Conservation (phyloP, 2,329 filamentous ascomycete genomes). For the Coniella lustricola region DNA sequence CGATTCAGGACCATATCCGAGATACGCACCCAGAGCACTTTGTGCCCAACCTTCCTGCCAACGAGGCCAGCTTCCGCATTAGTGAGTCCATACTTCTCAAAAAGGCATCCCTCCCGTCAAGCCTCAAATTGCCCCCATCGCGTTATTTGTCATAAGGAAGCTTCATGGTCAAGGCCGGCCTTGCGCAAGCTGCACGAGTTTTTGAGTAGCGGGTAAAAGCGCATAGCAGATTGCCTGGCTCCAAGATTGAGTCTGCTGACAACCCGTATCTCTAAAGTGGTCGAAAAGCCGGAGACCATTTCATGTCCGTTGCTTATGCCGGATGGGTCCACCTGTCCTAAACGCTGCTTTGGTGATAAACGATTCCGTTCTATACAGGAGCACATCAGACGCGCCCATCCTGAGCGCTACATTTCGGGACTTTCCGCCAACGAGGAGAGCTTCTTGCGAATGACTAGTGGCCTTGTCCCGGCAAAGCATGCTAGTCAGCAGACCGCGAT, state of each 20-base stretch:
- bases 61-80: slow-evolving; percentile 92
- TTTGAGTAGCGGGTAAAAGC: too few species aligned
- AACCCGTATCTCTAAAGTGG: not conserved
- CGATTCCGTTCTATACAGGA: slow-evolving; percentile 96
- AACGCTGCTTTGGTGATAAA: slow-evolving; percentile 12
- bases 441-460: slow-evolving; percentile 73
- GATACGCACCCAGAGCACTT: slow-evolving; percentile 95
- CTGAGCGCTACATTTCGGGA: slow-evolving; percentile 95
- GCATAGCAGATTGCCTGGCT: too few species aligned
- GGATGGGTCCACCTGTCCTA: slow-evolving; percentile 9
- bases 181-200: too few species aligned
- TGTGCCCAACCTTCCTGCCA: slow-evolving; percentile 94
- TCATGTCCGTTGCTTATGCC: slow-evolving; percentile 7
- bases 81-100: slow-evolving; percentile 29
- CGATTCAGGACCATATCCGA: slow-evolving; percentile 73
- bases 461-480: not conserved
- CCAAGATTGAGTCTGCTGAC: not conserved
- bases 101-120: not conserved
- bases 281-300: not conserved
- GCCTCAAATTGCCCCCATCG: too few species aligned
- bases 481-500: not conserved
- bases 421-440: slow-evolving; percentile 96
- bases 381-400: slow-evolving; percentile 94
- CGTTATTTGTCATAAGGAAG: too few species aligned
- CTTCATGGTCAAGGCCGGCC: not conserved